These are phyloP conservation scores for Alternaria brassicae DNA, from an alignment of 2,329 filamentous ascomycete species.

Conservation along the genomic window DNA sequence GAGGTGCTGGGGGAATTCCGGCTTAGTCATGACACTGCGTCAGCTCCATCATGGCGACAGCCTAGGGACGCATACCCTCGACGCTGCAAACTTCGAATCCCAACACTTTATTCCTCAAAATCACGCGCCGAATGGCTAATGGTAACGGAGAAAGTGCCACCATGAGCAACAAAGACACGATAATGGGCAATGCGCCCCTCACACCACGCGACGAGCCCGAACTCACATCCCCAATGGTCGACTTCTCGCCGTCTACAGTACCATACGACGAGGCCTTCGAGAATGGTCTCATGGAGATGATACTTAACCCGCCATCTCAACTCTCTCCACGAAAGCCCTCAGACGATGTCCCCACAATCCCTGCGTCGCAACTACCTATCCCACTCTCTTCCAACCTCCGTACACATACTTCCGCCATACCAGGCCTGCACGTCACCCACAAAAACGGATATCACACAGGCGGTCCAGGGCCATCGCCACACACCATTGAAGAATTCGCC, in stretches of 20 bases:
- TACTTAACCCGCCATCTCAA: conserved; percentile 45
- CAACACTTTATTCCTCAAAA: not conserved
- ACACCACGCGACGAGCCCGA: conserved; percentile 43
- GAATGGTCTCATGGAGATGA: conserved; percentile 51
- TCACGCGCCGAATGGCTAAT: not conserved
- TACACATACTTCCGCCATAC: conserved; percentile 52
- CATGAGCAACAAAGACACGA: conserved; percentile 33
- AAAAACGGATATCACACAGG: conserved; percentile 57
- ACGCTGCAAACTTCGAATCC: not conserved
- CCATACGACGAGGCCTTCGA: conserved; percentile 56
- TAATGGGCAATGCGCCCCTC: conserved; percentile 40
- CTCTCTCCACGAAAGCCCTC: conserved; percentile 31
- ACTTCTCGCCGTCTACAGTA: conserved; percentile 54
- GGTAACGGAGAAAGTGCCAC: not conserved
- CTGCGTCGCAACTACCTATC: conserved; percentile 51
- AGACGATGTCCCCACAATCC: conserved; percentile 34
- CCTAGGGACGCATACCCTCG: not conserved
- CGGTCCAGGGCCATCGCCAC: conserved; percentile 53
- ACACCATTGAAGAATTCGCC: conserved; percentile 46
- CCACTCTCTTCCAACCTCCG: conserved; percentile 53
- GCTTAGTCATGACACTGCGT: conserved; percentile 12
- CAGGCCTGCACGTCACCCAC: conserved; percentile 56
- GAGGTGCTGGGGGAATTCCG: conserved; percentile 14
- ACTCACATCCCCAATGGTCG: conserved; percentile 42
- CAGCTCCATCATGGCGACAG: conserved; percentile 5